Conservation (phyloP, 306 rosid species). For the Quercus wislizeni region DNA sequence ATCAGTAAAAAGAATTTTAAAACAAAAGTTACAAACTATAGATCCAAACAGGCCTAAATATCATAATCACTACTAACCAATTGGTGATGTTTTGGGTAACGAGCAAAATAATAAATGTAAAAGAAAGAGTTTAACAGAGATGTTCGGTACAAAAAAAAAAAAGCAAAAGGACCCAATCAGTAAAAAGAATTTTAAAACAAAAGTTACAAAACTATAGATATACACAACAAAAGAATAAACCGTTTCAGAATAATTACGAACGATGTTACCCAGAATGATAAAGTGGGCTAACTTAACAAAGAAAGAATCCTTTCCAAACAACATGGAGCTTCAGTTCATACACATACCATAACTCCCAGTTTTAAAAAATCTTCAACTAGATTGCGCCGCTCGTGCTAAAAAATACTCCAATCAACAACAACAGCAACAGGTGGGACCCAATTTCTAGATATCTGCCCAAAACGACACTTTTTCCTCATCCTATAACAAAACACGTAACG, state of each 20-base stretch:
- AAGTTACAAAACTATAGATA: not conserved
- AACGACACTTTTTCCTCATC: not conserved
- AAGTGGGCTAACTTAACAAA: not conserved
- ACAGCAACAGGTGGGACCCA: constrained; percentile 8
- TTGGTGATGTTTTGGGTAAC: too few species aligned
- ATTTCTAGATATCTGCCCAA: constrained; percentile 24
- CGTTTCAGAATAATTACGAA: too few species aligned
- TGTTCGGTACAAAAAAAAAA: too few species aligned
- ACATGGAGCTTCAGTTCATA: not conserved
- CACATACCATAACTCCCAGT: not conserved
- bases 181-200: not conserved
- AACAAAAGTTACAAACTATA: not conserved
- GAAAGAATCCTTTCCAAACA: not conserved
- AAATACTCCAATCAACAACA: constrained; percentile 2
- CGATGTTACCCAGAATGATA: too few species aligned
- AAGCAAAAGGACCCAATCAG: too few species aligned
- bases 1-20: not conserved
- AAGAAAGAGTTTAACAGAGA: too few species aligned
- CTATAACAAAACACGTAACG: too few species aligned
- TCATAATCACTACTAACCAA: too few species aligned
- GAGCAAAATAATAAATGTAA: too few species aligned
- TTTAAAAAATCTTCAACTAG: not conserved
- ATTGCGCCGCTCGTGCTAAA: constrained; percentile 9
- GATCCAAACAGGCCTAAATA: not conserved
- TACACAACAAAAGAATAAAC: not conserved